A percentile compares a stretch with the other conserved stretches of the same genome.
phyloP scores from a whole-genome alignment of 345 rosid species.

The Murraya paniculata region DNA sequence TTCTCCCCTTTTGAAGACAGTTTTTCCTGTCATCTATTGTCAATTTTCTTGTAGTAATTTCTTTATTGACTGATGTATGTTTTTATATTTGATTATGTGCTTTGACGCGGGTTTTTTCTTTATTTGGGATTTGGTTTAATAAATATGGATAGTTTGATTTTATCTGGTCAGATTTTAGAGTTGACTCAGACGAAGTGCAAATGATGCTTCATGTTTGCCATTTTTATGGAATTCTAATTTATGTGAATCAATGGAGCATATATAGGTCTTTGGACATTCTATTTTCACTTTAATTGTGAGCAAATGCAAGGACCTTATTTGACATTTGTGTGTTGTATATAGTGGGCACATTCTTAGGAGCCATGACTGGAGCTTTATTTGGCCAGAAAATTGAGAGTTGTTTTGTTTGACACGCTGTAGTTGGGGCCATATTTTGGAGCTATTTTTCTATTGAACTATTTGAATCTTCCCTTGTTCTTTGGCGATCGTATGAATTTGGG shows the following conservation, averaged over 20 bases:
- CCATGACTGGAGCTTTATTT: constrained; percentile 90
- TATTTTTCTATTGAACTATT: constrained; percentile 95
- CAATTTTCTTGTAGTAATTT: too few relatives aligned
- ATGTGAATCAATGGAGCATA: background rate
- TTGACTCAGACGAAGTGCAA: background rate
- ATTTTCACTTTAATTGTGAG: background rate
- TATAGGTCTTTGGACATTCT: background rate
- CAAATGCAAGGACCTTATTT: background rate
- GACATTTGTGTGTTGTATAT: constrained; percentile 22
- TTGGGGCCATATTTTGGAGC: constrained; percentile 99
- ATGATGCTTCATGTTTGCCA: background rate
- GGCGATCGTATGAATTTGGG: constrained; percentile 90
- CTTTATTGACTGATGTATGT: background rate
- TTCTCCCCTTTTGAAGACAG: too few relatives aligned
- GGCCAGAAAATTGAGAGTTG: constrained; percentile 99
- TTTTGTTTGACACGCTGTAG: constrained; percentile 84
- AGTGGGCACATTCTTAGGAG: constrained; percentile 96
- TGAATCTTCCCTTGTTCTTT: constrained; percentile 87
- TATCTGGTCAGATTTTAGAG: background rate
- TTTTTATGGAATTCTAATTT: constrained; percentile 2
- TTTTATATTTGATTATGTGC: constrained; percentile 16
- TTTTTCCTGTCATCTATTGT: too few relatives aligned
- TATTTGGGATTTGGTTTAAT: background rate
- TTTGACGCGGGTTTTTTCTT: constrained; percentile 8
- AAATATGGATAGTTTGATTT: background rate